These are phyloP conservation scores for Beauveria brongniartii DNA, from an alignment of 2,329 filamentous ascomycete genomes.

Conservation along the genomic window DNA sequence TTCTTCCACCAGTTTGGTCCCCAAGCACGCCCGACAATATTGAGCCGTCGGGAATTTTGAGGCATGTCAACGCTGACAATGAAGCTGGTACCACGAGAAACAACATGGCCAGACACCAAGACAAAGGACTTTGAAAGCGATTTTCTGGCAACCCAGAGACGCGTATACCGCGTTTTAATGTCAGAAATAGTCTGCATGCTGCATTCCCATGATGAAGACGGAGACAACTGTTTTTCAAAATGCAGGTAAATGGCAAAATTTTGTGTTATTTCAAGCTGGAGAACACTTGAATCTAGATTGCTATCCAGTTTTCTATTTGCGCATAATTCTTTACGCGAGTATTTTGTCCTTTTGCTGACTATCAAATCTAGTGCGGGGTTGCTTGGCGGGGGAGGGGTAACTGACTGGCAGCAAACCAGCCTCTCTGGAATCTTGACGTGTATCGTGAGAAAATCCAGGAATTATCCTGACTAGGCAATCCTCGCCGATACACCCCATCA, in stretches of 20 bases:
- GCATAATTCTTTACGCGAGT: neutral
- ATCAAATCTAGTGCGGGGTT: neutral
- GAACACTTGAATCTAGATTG: no score
- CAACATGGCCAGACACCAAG: no score
- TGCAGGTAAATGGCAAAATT: neutral
- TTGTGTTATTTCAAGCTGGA: no score
- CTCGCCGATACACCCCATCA: neutral
- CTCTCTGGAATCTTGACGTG: no score
- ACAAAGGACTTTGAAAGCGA: no score
- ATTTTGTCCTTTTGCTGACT: neutral
- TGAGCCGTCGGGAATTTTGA: neutral
- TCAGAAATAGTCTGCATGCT: no score
- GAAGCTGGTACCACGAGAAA: neutral
- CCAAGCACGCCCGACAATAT: neutral
- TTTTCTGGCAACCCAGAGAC: no score
- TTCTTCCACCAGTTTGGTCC: no score
- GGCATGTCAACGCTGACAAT: neutral
- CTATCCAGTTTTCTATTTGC: neutral
- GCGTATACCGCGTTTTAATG: no score
- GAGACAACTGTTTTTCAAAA: no score
- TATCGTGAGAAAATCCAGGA: no score
- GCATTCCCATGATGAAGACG: no score
- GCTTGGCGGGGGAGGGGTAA: slow-evolving; percentile 6
- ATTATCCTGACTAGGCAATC: neutral
- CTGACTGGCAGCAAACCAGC: neutral